Evolutionary conservation across 805 yeast genomes (phyloP).

Genomic region (Ogataea wickerhamii): DNA sequence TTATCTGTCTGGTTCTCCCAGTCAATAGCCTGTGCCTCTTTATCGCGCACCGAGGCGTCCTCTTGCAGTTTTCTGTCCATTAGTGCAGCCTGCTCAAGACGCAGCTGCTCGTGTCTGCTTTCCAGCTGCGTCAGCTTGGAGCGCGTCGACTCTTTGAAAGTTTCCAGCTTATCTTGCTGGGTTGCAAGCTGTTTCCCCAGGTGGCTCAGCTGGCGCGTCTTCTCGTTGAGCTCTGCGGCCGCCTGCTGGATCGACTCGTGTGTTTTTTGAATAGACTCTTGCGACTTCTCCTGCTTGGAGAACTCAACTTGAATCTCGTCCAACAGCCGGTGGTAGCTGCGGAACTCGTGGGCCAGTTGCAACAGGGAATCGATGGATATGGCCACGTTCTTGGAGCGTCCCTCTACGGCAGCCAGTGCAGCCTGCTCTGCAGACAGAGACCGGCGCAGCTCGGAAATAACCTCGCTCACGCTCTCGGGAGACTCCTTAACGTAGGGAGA

Average conservation of each 20-base stretch:
- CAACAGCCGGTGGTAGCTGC: constrained; percentile 39
- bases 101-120: constrained; percentile 41
- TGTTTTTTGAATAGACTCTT: constrained; percentile 26
- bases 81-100: constrained; percentile 44
- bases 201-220: constrained; percentile 32
- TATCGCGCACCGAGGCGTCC: constrained; percentile 39
- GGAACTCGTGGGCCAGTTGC: constrained; percentile 45
- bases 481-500: constrained; percentile 59
- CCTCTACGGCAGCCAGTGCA: constrained; percentile 40
- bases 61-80: constrained; percentile 45
- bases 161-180: constrained; percentile 14
- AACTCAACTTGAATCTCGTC: constrained; percentile 50
- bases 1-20: constrained; percentile 33
- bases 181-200: constrained; percentile 37
- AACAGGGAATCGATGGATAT: constrained; percentile 57
- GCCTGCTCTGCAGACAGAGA: constrained; percentile 41
- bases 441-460: constrained; percentile 49
- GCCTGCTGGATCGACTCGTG: constrained; percentile 21
- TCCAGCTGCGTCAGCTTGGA: constrained; percentile 41
- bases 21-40: constrained; percentile 17
- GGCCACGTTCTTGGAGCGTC: constrained; percentile 46
- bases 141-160: constrained; percentile 28
- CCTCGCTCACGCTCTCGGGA: constrained; percentile 49
- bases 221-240: constrained; percentile 16
- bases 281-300: constrained; percentile 36